Conservation (phyloP, 1,284 basidiomycete genomes). For the Exsudoporus floridanus region DNA sequence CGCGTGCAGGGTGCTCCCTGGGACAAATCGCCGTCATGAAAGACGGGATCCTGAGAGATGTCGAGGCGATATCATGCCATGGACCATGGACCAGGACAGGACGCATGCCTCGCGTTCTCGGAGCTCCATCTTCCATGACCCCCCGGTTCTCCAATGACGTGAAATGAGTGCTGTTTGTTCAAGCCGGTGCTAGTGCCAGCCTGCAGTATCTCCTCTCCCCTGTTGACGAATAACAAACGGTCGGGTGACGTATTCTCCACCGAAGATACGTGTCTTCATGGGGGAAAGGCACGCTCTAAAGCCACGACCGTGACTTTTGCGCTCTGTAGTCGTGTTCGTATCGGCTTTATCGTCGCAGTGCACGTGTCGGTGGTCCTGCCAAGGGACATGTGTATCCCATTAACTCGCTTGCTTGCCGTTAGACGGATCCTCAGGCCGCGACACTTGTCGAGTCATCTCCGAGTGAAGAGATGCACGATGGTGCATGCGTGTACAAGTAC, state of each 20-base stretch:
- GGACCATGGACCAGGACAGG: neutral
- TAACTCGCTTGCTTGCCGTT: neutral
- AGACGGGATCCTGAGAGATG: slow-evolving; percentile 4
- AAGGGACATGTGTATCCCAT: neutral
- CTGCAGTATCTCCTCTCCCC: neutral
- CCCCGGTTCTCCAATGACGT: neutral
- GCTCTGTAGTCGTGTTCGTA: neutral
- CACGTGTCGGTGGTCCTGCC: slow-evolving; percentile 2
- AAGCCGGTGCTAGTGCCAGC: slow-evolving; percentile 3
- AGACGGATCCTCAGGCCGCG: neutral
- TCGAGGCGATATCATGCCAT: neutral
- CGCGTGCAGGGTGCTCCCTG: neutral
- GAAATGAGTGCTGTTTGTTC: neutral
- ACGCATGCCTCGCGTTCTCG: slow-evolving; percentile 8
- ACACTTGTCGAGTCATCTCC: neutral
- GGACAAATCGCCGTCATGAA: slow-evolving; percentile 11
- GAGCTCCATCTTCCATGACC: neutral
- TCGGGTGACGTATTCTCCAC: neutral
- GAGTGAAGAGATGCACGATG: neutral
- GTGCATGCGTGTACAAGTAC: neutral
- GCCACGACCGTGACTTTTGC: neutral
- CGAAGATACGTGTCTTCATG: neutral
- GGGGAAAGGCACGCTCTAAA: neutral
- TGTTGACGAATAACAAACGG: neutral
- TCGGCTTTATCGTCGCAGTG: neutral